phyloP scores from a whole-genome alignment of 352 stramenopile species.

The Phytophthora citrophthora region DNA sequence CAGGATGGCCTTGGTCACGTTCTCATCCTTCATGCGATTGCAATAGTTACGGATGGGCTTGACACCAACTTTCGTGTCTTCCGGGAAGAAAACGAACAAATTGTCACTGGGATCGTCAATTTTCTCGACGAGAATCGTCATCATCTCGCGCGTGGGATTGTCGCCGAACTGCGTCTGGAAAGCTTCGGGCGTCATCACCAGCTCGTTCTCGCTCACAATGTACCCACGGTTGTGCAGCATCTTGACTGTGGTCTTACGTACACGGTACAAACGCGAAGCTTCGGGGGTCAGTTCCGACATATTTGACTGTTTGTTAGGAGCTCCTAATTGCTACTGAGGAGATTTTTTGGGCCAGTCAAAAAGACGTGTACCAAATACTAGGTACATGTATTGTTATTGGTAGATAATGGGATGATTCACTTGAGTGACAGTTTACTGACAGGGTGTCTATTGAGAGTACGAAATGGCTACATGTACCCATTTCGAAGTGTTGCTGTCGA shows the following conservation, averaged over 20 bases:
- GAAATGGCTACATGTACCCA: slow-evolving; percentile 53
- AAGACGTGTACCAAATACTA: slow-evolving; percentile 1
- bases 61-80: slow-evolving; percentile 99
- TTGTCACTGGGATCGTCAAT: slow-evolving; percentile 94
- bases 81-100: slow-evolving; percentile 99
- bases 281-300: slow-evolving; percentile 87
- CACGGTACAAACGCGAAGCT: slow-evolving; percentile 91
- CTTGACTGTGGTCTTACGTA: slow-evolving; percentile 96
- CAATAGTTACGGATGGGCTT: slow-evolving; percentile 96
- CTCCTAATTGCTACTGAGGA: too few species aligned
- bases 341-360: slow-evolving; percentile 12
- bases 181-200: slow-evolving; percentile 94
- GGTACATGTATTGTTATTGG: slow-evolving; percentile 13
- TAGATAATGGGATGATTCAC: background rate
- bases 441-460: slow-evolving; percentile 31
- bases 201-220: slow-evolving; percentile 97
- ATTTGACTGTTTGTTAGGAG: background rate
- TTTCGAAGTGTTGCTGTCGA: slow-evolving; percentile 36
- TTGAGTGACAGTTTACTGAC: slow-evolving; percentile 9
- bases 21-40: slow-evolving; percentile 98
- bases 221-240: slow-evolving; percentile 97
- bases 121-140: slow-evolving; percentile 96
- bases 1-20: slow-evolving; percentile 98
- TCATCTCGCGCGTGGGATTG: slow-evolving; percentile 94
- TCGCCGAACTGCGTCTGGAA: slow-evolving; percentile 94